Conservation (phyloP, 2,329 filamentous ascomycete genomes). For the Calonectria hawksworthii region DNA sequence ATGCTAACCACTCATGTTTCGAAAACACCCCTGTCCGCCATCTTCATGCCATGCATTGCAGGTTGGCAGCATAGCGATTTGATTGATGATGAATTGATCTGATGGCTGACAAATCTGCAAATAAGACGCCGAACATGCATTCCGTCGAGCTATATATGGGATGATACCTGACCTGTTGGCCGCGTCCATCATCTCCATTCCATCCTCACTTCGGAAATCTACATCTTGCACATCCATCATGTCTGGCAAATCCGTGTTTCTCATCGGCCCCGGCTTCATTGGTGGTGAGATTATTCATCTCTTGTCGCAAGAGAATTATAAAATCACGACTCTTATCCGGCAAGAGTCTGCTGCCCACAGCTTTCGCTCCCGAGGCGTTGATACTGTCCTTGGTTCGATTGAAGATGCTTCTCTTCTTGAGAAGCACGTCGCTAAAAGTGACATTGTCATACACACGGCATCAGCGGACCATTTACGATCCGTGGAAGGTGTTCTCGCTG, state of each 20-base stretch:
- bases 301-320: neutral
- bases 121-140: neutral
- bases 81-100: neutral
- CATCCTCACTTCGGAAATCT: neutral
- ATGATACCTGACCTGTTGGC: neutral
- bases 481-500: neutral
- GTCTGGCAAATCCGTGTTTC: neutral
- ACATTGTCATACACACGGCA: conserved; percentile 6
- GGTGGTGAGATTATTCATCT: conserved; percentile 7
- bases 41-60: neutral
- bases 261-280: conserved; percentile 17
- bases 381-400: neutral
- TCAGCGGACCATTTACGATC: neutral
- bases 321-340: conserved; percentile 1
- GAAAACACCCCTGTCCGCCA: neutral
- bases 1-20: neutral
- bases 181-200: neutral
- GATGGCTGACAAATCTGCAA: neutral
- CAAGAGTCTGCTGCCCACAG: neutral
- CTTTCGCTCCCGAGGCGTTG: neutral
- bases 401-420: neutral
- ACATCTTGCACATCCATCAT: neutral
- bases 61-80: neutral
- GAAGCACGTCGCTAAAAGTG: neutral
- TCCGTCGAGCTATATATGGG: neutral